A percentile compares a stretch with the other conserved stretches of the same genome.
Evolutionary conservation across 305 asterid genomes (phyloP).

Genomic region (Euphrasia arctica): DNA sequence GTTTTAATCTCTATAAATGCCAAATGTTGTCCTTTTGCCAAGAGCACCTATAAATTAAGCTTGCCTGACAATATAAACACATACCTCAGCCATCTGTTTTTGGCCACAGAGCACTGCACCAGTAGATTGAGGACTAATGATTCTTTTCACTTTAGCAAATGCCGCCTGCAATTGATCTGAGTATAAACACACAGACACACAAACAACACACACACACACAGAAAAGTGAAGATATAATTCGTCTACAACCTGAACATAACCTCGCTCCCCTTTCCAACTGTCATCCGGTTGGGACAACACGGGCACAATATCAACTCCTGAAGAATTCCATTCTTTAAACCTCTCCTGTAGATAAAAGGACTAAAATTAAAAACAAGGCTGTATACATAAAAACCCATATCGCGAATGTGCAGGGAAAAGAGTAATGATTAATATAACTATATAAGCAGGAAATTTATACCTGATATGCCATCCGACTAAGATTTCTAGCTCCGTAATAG

Average conservation of each 20-base stretch:
- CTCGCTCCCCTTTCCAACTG: conserved; percentile 84
- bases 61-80: conserved; percentile 22
- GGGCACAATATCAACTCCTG: conserved; percentile 79
- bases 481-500: conserved; percentile 93
- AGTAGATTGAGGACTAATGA: conserved; percentile 61
- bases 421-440: conserved; percentile 7
- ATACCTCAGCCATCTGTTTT: conserved; percentile 95
- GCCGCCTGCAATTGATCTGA: conserved; percentile 66
- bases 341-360: conserved; percentile 49
- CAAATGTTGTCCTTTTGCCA: not conserved
- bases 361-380: not conserved
- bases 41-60: conserved; percentile 6
- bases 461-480: conserved; percentile 89
- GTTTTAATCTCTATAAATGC: not conserved
- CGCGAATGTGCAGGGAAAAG: not conserved
- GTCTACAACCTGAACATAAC: conserved; percentile 81
- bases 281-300: conserved; percentile 88
- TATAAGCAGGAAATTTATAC: conserved; percentile 30
- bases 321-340: conserved; percentile 74
- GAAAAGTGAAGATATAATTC: not conserved
- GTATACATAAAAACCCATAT: conserved; percentile 7
- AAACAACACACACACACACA: not conserved
- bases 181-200: not conserved
- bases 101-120: conserved; percentile 97
- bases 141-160: conserved; percentile 58